A percentile compares a stretch with the other conserved stretches of the same genome.
phyloP scores from a whole-genome alignment of 306 rosid species.

The Vigna hirtella region DNA sequence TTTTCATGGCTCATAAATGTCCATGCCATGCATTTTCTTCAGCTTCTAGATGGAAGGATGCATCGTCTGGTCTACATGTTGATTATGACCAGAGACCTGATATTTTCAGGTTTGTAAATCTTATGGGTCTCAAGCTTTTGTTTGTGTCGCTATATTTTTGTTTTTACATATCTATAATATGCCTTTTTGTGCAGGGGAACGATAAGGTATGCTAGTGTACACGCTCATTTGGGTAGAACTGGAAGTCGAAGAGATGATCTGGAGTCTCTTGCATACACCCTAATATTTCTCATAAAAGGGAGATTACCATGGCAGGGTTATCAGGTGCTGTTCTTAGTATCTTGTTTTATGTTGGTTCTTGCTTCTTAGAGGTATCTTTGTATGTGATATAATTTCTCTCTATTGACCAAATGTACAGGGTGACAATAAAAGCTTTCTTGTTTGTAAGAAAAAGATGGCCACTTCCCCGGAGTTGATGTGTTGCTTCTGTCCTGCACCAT shows the following conservation, averaged over 20 bases:
- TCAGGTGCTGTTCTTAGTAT: slow-evolving; percentile 62
- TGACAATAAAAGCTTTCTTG: slow-evolving; percentile 95
- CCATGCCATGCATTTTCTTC: slow-evolving; percentile 49
- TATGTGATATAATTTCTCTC: slow-evolving; percentile 6
- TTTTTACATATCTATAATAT: slow-evolving; percentile 27
- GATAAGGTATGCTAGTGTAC: slow-evolving; percentile 94
- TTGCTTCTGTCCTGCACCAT: slow-evolving; percentile 90
- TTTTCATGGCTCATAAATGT: slow-evolving; percentile 15
- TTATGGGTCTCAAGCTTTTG: not conserved
- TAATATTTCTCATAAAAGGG: slow-evolving; percentile 90
- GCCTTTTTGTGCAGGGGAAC: slow-evolving; percentile 75
- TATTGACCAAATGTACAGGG: slow-evolving; percentile 63
- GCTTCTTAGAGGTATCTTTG: slow-evolving; percentile 34
- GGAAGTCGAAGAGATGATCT: slow-evolving; percentile 97
- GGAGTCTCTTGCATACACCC: slow-evolving; percentile 89
- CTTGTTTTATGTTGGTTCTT: slow-evolving; percentile 20
- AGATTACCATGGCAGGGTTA: slow-evolving; percentile 98
- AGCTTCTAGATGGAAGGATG: slow-evolving; percentile 95
- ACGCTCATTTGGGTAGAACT: slow-evolving; percentile 96
- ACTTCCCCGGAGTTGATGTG: slow-evolving; percentile 92
- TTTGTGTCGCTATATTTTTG: slow-evolving; percentile 5
- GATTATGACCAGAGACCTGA: slow-evolving; percentile 98
- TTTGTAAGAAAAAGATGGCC: slow-evolving; percentile 92
- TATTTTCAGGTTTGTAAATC: slow-evolving; percentile 74
- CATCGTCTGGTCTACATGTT: slow-evolving; percentile 83